Base-by-base conservation (phyloP, 345 rosid genomes). In the Gossypium stocksii region DNA sequence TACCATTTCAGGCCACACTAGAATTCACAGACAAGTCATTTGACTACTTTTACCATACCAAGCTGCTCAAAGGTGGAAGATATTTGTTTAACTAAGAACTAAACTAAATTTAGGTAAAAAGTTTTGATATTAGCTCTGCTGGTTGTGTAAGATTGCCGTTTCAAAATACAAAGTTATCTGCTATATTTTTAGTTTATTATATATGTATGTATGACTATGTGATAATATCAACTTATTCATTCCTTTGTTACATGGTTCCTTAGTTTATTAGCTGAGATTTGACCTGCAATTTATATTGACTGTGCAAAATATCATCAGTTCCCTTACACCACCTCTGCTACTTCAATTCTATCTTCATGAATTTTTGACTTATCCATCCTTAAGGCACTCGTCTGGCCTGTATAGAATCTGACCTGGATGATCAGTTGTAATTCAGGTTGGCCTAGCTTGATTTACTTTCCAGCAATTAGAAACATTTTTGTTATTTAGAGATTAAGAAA, bases 61-160 rank as follows among this genome's bases (percentile, higher is more conserved):
- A 58, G 45, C 65, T 34, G 61, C 58, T 4, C 43, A 38, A 63
- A 66, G 71, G 56, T 45, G 66, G 61, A 66, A 70, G 9, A 53
- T 66, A 65, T 71, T 66, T 34, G 23, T 76, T 73, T 59, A 20
- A 77, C 51, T 46, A 7, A 9, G 60, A 29, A 69, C 20, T 10
- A 27, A 29, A 59, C 56, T 17, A 38, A 48, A 22, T 23, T 43
- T 51, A 80, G 77, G 63, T 69, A 57, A 34, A 56, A 80, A 59
- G 23, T 46, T 56, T 52, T 73, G 51, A 61, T 14, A 13, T 27
- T 29, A 61, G 10, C 23, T 43, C 13, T 43, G 52, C 41, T 54
- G 25, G 49, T 2, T 1, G 10, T 43, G 45, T 41, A 16, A 48
- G 73, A 76, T 58, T 66, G 41, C 43, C 52, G 72, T 9, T 75